Conservation (phyloP, 2,329 filamentous ascomycete genomes). For the Venturia effusa region DNA sequence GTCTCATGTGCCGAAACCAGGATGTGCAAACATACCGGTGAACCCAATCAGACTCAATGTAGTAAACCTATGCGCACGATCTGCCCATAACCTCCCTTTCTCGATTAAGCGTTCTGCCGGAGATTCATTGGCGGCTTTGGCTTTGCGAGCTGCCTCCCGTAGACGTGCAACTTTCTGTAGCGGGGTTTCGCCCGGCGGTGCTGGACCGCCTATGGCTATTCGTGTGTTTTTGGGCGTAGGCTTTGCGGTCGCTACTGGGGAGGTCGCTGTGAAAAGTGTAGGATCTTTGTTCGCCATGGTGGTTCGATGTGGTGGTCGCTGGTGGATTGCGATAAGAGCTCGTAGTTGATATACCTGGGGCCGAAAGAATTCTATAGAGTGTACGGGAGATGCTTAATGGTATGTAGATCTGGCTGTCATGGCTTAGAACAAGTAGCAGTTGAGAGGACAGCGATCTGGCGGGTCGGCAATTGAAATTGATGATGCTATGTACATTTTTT, state of each 20-base stretch:
- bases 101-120: slow-evolving; percentile 44
- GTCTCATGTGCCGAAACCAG: background rate
- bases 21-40: slow-evolving; percentile 36
- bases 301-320: background rate
- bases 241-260: slow-evolving; percentile 60
- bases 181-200: slow-evolving; percentile 38
- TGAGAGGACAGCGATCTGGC: background rate
- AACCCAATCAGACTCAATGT: slow-evolving; percentile 50
- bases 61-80: slow-evolving; percentile 49
- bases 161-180: slow-evolving; percentile 43
- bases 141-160: slow-evolving; percentile 36
- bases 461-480: background rate
- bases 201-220: slow-evolving; percentile 25
- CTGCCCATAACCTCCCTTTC: slow-evolving; percentile 45
- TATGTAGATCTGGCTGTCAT: background rate
- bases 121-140: slow-evolving; percentile 36
- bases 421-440: background rate
- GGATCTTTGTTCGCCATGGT: slow-evolving; percentile 47
- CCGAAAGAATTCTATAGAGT: background rate
- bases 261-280: slow-evolving; percentile 65
- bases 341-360: background rate
- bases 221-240: slow-evolving; percentile 29
- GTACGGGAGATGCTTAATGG: background rate
- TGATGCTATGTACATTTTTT: slow-evolving; percentile 1
- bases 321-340: background rate